Conservation (phyloP, 441 rosid species). For the Adansonia grandidieri region DNA sequence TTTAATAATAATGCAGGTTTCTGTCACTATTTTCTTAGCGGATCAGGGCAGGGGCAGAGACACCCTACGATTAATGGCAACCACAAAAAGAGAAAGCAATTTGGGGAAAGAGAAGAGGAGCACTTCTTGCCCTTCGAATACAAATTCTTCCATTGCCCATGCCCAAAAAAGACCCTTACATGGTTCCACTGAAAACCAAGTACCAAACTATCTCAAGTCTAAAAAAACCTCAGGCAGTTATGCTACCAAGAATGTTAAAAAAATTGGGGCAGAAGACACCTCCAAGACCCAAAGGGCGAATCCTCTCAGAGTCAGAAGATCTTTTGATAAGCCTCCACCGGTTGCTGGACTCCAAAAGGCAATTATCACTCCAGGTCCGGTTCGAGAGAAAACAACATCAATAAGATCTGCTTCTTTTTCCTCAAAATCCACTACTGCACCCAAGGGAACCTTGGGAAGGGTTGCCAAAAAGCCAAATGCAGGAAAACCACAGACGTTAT, state of each 20-base stretch:
- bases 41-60: constrained; percentile 1
- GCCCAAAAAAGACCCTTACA: constrained; percentile 35
- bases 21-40: background rate
- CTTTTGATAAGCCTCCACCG: constrained; percentile 58
- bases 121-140: constrained; percentile 29
- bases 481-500: constrained; percentile 29
- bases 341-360: constrained; percentile 38
- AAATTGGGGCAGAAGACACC: constrained; percentile 31
- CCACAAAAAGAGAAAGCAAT: constrained; percentile 28
- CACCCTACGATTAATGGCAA: constrained; percentile 38
- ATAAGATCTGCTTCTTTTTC: constrained; percentile 44
- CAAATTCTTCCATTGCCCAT: constrained; percentile 31
- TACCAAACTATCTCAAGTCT: constrained; percentile 61
- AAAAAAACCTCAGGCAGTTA: constrained; percentile 52
- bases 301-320: constrained; percentile 53
- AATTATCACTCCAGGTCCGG: constrained; percentile 44
- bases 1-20: background rate
- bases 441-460: constrained; percentile 31
- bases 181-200: constrained; percentile 35
- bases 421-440: constrained; percentile 26
- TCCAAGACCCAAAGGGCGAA: constrained; percentile 30
- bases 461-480: constrained; percentile 35
- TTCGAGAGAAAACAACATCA: constrained; percentile 34
- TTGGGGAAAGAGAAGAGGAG: constrained; percentile 44
- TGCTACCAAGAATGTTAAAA: constrained; percentile 39